A percentile compares a stretch with the other conserved stretches of the same genome.
These are phyloP conservation scores for Pythium phragmitis DNA, from an alignment of 352 stramenopile genomes.

Conservation along the genomic window DNA sequence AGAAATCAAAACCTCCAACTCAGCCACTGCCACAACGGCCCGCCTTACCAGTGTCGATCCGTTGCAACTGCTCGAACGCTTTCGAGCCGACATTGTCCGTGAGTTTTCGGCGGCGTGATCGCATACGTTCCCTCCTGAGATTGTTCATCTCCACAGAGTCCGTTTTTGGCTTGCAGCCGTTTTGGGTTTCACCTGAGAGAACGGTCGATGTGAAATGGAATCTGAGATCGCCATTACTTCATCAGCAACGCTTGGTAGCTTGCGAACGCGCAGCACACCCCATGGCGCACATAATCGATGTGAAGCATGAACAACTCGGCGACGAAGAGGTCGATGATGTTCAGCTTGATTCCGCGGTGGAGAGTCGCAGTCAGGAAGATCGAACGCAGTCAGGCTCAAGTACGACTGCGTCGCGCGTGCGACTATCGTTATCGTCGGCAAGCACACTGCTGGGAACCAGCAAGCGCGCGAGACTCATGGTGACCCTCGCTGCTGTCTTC, in stretches of 20 bases:
- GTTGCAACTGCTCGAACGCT: slow-evolving; percentile 5
- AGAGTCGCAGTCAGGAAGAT: not conserved
- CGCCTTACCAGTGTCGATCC: not conserved
- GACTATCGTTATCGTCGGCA: not conserved
- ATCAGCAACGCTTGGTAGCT: not conserved
- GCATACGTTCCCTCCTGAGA: not conserved
- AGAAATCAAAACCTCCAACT: slow-evolving; percentile 27
- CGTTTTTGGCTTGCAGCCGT: not conserved
- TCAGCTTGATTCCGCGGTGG: slow-evolving; percentile 1
- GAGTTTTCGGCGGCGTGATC: not conserved
- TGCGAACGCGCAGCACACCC: not conserved
- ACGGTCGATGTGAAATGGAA: not conserved
- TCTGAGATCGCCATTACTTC: not conserved
- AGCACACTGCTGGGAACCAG: slow-evolving; percentile 6
- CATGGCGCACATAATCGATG: slow-evolving; percentile 28
- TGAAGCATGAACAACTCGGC: slow-evolving; percentile 14
- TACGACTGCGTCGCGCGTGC: not conserved
- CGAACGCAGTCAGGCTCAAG: not conserved
- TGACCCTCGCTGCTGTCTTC: slow-evolving; percentile 10
- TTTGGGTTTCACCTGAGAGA: not conserved
- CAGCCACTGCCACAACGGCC: not conserved
- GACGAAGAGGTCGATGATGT: slow-evolving; percentile 19
- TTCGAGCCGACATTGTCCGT: slow-evolving; percentile 6
- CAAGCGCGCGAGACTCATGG: slow-evolving; percentile 15
- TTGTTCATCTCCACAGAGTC: not conserved